A percentile compares a stretch with the other conserved stretches of the same genome.
These are phyloP conservation scores for Fusarium subtropicale DNA, from an alignment of 2,329 filamentous ascomycete species.

Conservation along the genomic window DNA sequence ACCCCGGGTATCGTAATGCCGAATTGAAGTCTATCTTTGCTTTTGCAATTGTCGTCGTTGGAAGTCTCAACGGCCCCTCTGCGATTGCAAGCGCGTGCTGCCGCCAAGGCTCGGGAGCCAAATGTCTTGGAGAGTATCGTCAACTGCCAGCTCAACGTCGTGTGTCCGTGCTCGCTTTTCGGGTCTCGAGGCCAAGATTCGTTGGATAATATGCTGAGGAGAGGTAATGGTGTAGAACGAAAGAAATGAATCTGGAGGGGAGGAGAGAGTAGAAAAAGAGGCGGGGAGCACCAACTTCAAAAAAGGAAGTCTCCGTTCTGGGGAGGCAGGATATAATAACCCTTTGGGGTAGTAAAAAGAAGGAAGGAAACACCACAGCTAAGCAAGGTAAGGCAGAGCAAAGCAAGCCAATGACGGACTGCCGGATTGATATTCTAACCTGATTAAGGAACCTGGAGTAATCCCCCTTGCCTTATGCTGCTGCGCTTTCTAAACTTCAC, in stretches of 20 bases:
- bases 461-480: conserved; percentile 14
- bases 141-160: conserved; percentile 16
- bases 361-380: conserved; percentile 19
- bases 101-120: conserved; percentile 46
- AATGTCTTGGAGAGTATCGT: conserved; percentile 18
- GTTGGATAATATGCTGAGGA: not conserved
- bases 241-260: not conserved
- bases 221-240: not conserved
- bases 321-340: conserved; percentile 21
- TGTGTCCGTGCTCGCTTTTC: conserved; percentile 27
- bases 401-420: not conserved
- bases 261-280: conserved; percentile 10
- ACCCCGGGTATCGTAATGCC: not conserved
- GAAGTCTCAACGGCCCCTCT: conserved; percentile 24
- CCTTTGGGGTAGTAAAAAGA: conserved; percentile 21
- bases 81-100: conserved; percentile 41
- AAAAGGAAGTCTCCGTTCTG: conserved; percentile 36
- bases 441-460: conserved; percentile 5
- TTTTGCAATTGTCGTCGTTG: conserved; percentile 1
- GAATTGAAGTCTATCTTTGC: not conserved
- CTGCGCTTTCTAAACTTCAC: not conserved
- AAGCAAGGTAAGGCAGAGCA: not conserved
- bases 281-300: conserved; percentile 33
- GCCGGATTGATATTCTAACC: not conserved
- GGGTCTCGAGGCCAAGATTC: not conserved